Base-by-base conservation (phyloP, 345 rosid species). In the Eucalyptus decipiens region DNA sequence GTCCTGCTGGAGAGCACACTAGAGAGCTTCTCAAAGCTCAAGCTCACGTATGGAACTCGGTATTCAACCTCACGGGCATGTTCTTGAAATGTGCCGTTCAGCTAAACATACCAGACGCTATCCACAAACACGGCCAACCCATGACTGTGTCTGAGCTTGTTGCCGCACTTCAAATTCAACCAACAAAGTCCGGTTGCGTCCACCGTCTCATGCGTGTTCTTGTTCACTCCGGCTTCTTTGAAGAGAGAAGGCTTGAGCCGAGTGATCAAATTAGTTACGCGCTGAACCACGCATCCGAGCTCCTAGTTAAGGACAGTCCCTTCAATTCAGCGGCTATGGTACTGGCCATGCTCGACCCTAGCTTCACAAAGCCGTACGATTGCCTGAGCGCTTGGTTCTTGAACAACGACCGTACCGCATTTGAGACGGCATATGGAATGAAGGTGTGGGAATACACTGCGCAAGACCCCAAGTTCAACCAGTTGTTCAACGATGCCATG, bases 61-160 rank as follows among this genome's bases (percentile, higher is more conserved):
- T 19, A 18, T 52, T 52, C 58, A 52, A 19, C 58, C 24, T 52
- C 87, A 90, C 21, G 18, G 88, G 91, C 60, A 92, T 52, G 58
- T 52, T 52, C 24, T 52, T 52, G 24, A 52, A 19, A 7, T 52
- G 58, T 19, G 58, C 58, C 58, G 58, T 19, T 52, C 58, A 52
- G 58, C 58, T 52, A 52, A 52, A 52, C 24, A 52, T 95, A 49
- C 93, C 93, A 1, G 95, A 93, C 15, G 58, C 88, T 80, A 89
- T 94, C 91, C 92, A 92, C 69, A 72, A 28, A 40, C 94, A 93
- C 65, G 92, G 90, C 52, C 60, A 56, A 14, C 92, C 94, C 91
- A 93, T 94, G 88, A 90, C 90, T 6, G 85, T 90, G 9, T 58
- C 90, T 1, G 89, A 94, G 52, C 88, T 95, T 1, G 88, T 87